phyloP scores from a whole-genome alignment of 257 asterid species.

The Nicotiana benthamiana region DNA sequence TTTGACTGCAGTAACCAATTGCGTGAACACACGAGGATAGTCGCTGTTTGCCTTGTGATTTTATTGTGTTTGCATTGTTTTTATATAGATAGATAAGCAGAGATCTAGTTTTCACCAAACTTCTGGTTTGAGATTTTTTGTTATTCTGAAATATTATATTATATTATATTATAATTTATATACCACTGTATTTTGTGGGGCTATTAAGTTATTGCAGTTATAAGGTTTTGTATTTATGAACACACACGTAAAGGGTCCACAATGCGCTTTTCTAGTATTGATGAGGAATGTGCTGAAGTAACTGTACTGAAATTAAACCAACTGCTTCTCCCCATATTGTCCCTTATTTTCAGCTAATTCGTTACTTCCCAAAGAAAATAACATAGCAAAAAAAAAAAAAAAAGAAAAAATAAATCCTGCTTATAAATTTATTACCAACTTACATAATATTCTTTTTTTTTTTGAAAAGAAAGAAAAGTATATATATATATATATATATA shows the following conservation, averaged over 20 bases:
- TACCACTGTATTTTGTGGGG: neutral
- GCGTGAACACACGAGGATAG: conserved; percentile 86
- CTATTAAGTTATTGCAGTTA: neutral
- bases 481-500: too few species aligned
- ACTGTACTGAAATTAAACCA: neutral
- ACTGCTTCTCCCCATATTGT: neutral
- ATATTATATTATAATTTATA: too few species aligned
- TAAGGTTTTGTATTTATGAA: neutral
- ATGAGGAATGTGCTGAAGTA: neutral
- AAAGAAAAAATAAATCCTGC: neutral
- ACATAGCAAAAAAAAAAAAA: neutral
- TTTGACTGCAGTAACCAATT: conserved; percentile 47
- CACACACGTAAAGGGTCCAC: neutral
- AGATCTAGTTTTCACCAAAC: neutral
- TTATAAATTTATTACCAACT: too few species aligned
- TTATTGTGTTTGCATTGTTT: conserved; percentile 2
- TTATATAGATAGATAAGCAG: neutral
- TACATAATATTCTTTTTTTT: too few species aligned
- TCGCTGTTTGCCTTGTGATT: conserved; percentile 19
- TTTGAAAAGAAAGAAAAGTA: too few species aligned
- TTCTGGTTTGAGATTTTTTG: neutral
- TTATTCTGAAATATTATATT: too few species aligned
- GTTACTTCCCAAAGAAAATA: neutral
- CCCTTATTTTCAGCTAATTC: neutral
- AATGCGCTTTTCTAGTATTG: neutral